Base-by-base conservation (phyloP, 1,284 basidiomycete species). In the Naganishia liquefaciens region DNA sequence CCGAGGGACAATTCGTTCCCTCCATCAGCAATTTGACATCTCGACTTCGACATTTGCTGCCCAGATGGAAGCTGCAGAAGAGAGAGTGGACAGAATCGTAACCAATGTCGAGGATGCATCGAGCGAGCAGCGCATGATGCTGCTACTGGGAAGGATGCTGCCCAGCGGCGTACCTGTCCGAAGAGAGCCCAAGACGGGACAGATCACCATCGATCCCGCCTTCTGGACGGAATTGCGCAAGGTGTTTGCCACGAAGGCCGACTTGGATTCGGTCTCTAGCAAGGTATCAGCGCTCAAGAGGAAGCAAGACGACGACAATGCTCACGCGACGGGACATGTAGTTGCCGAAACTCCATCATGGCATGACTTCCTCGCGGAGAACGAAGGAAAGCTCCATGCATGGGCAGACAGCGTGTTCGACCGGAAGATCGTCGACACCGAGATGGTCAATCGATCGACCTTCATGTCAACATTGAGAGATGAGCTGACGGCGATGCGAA, bases 161-260 rank as follows among this genome's bases (percentile, higher is more conserved):
- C 81, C 82, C 0, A 65, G 71, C 23, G 68, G 68, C 33, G 68
- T 83, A 63, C 80, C 81, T 5, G 77, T 82, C n/a, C 65, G 70
- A 25, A 63, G 73, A 30, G 75, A 78, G 40, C 49, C 40, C 39
- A 68, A 72, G 21, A 71, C 72, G n/a, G 78, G 80, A 21, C 70
- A 73, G 1, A 65, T 81, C 27, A 72, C 74, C 23, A 74, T 82
- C 57, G 79, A 81, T 57, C 81, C 81, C 4, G 68, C 70, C 19
- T 81, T 83, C 72, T 83, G 80, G 79, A 73, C 71, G 9, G 77
- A 80, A 60, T 75, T 83, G 65, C 76, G 78, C 65, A 76, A 76
- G 60, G 77, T 81, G 15, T 76, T 83, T 65, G 74, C 76, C 21
- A 74, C 73, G 25, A 69, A 71, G 46, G 66, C 67, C 37, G 73